Conservation (phyloP, 768 basidiomycete genomes). For the Porphyrellus cyaneotinctus region DNA sequence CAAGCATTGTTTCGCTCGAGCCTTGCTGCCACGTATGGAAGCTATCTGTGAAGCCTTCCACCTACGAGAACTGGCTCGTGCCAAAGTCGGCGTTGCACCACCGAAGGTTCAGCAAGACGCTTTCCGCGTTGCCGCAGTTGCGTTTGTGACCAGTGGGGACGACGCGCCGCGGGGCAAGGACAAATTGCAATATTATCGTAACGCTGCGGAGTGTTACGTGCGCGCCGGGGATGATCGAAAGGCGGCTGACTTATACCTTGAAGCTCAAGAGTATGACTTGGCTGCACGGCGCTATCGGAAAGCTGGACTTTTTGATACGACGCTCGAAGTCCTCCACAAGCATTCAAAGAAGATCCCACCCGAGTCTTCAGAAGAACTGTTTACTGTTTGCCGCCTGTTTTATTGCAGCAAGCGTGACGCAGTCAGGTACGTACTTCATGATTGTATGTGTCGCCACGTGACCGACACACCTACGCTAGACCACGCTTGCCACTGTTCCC, state of each 20-base stretch:
- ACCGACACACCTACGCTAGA: slow-evolving; percentile 31
- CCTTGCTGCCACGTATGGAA: slow-evolving; percentile 39
- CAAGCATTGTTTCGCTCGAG: slow-evolving; percentile 50
- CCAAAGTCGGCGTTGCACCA: slow-evolving; percentile 24
- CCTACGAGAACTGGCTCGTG: slow-evolving; percentile 48
- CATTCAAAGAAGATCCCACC: slow-evolving; percentile 32
- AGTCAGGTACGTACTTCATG: slow-evolving; percentile 14
- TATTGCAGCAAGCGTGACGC: slow-evolving; percentile 36
- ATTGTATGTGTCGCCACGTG: neutral
- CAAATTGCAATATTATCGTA: slow-evolving; percentile 35
- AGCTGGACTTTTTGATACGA: slow-evolving; percentile 49
- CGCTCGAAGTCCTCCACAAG: slow-evolving; percentile 40
- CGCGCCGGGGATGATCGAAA: slow-evolving; percentile 33
- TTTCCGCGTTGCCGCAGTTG: slow-evolving; percentile 44
- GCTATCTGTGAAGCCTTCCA: slow-evolving; percentile 50
- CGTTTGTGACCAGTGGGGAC: slow-evolving; percentile 43
- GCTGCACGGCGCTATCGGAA: slow-evolving; percentile 50
- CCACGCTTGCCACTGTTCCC: slow-evolving; percentile 47
- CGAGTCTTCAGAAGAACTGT: slow-evolving; percentile 35
- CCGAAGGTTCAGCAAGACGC: slow-evolving; percentile 30
- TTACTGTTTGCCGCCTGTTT: slow-evolving; percentile 41
- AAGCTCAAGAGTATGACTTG: slow-evolving; percentile 40
- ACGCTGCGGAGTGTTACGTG: slow-evolving; percentile 47
- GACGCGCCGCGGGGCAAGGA: slow-evolving; percentile 27
- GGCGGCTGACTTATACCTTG: slow-evolving; percentile 44